phyloP scores from a whole-genome alignment of 1,284 basidiomycete species.

The Ceratobasidium sp. region DNA sequence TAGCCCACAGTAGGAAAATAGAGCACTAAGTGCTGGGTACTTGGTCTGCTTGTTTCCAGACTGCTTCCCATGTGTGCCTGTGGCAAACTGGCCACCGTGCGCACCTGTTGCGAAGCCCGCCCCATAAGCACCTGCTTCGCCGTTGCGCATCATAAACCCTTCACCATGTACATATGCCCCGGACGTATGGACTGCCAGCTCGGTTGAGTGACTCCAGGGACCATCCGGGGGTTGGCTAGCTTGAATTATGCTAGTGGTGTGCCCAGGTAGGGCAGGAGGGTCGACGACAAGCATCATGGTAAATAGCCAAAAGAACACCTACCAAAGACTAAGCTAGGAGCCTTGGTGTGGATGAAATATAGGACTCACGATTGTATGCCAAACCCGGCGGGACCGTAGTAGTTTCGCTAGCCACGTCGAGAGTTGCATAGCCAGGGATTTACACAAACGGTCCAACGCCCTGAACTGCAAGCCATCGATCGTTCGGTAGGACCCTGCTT shows the following conservation, averaged over 20 bases:
- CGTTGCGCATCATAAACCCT: background rate
- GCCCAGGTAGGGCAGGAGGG: background rate
- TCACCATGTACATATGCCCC: background rate
- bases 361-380: background rate
- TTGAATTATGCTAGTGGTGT: background rate
- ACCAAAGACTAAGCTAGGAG: background rate
- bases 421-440: background rate
- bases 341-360: background rate
- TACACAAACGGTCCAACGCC: background rate
- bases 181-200: background rate
- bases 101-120: background rate
- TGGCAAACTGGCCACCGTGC: background rate
- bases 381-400: background rate
- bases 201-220: background rate
- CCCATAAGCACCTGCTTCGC: background rate
- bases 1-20: background rate
- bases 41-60: background rate
- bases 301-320: background rate
- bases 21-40: background rate
- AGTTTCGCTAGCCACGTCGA: background rate
- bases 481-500: background rate
- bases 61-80: too few species aligned
- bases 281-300: slow-evolving; percentile 1
- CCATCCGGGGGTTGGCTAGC: background rate
- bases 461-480: background rate